Conservation (phyloP, 306 rosid species). For the Delonix regia region DNA sequence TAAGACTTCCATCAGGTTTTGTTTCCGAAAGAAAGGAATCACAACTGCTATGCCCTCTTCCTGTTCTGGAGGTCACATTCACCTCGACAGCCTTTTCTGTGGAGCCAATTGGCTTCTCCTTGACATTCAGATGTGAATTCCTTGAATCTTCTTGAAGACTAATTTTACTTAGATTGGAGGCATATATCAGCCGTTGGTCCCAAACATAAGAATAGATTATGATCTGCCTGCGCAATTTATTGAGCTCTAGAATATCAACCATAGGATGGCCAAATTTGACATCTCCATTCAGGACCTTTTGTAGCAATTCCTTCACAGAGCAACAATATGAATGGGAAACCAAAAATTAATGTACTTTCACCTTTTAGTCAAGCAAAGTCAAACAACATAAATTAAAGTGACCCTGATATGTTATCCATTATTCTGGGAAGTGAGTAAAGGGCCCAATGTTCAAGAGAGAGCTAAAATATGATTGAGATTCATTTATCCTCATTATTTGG, state of each 20-base stretch:
- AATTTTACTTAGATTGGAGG: constrained; percentile 45
- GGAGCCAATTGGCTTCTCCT: constrained; percentile 54
- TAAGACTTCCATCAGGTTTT: constrained; percentile 49
- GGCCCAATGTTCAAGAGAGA: constrained; percentile 17
- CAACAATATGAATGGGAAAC: constrained; percentile 36
- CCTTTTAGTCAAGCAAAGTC: constrained; percentile 22
- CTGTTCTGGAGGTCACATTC: constrained; percentile 43
- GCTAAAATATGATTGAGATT: not conserved
- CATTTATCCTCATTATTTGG: constrained; percentile 12
- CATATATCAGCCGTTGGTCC: constrained; percentile 78
- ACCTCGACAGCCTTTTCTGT: constrained; percentile 54
- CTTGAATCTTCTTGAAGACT: constrained; percentile 47
- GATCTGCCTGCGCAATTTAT: constrained; percentile 69
- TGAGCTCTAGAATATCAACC: constrained; percentile 73
- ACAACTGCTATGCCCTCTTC: constrained; percentile 35
- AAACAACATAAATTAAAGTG: constrained; percentile 29
- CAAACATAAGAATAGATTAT: constrained; percentile 62
- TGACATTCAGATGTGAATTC: constrained; percentile 43
- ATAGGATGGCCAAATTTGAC: constrained; percentile 49
- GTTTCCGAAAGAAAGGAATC: constrained; percentile 53
- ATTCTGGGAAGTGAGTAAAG: constrained; percentile 1
- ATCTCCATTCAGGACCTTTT: constrained; percentile 43
- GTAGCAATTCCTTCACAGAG: constrained; percentile 53
- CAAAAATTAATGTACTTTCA: constrained; percentile 28
- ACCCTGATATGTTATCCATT: constrained; percentile 19